These are phyloP conservation scores for Vitis hybrid DNA, from an alignment of 177 flowering plant genomes.

Conservation along the genomic window DNA sequence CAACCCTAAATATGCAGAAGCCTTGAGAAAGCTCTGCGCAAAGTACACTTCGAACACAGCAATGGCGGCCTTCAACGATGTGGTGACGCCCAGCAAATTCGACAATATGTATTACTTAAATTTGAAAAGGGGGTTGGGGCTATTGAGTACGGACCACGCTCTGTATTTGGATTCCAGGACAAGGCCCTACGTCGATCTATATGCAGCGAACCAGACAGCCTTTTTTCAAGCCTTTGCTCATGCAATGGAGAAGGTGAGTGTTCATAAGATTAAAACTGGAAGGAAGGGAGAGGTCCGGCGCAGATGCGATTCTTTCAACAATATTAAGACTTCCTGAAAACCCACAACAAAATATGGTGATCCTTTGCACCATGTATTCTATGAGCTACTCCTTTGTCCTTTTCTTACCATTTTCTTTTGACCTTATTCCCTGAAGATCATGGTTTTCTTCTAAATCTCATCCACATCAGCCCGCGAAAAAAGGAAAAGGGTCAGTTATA, in stretches of 20 bases:
- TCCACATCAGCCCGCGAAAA: no score
- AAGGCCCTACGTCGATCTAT: constrained; percentile 50
- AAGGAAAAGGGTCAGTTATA: no score
- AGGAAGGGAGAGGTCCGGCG: constrained; percentile 66
- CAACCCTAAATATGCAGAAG: constrained; percentile 41
- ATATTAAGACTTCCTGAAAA: no score
- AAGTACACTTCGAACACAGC: constrained; percentile 35
- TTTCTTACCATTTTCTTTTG: no score
- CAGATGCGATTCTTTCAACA: constrained; percentile 67
- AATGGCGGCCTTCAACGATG: constrained; percentile 54
- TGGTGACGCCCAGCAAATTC: constrained; percentile 61
- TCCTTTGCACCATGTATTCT: no score
- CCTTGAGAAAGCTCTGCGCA: constrained; percentile 36
- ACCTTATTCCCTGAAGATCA: no score
- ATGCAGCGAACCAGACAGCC: constrained; percentile 46
- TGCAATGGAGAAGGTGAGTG: constrained; percentile 77
- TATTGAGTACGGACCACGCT: constrained; percentile 55
- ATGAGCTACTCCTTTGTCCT: no score
- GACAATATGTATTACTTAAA: constrained; percentile 68
- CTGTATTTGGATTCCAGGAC: constrained; percentile 51
- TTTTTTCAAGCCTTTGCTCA: constrained; percentile 60
- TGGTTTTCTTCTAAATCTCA: no score
- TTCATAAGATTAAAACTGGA: constrained; percentile 48
- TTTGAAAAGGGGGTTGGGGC: constrained; percentile 59
- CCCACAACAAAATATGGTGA: no score